A percentile compares a stretch with the other conserved stretches of the same genome.
Conservation (phyloP, 148 eudicot genomes). For the Gaultheria prostrata region DNA sequence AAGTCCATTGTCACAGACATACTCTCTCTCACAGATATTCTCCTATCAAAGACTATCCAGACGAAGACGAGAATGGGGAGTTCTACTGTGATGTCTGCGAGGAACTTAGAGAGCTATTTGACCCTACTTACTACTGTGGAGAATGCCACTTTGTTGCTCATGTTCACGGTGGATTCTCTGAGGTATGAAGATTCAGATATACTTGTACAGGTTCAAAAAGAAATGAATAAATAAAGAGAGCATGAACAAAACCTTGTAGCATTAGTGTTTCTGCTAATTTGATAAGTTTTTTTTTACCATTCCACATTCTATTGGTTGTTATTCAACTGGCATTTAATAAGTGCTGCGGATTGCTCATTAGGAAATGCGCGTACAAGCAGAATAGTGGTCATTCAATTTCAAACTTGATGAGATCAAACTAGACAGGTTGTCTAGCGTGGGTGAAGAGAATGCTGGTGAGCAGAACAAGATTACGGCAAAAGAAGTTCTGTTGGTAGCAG, state of each 20-base stretch:
- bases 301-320: no score
- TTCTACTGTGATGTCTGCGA: neutral
- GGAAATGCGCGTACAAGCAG: neutral
- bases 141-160: constrained; percentile 3
- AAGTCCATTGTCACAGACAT: neutral
- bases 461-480: no score
- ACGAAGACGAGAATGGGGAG: neutral
- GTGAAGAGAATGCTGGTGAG: neutral
- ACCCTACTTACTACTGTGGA: neutral
- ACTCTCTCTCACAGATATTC: neutral
- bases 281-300: no score
- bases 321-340: neutral
- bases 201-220: neutral
- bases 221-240: neutral
- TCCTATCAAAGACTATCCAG: neutral
- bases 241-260: neutral
- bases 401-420: neutral
- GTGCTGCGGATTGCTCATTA: neutral
- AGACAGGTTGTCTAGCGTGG: no score
- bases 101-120: neutral
- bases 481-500: no score
- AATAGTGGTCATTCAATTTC: neutral
- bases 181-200: neutral
- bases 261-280: no score
- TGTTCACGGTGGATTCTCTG: neutral